phyloP scores from a whole-genome alignment of 352 stramenopile species.

The Globisporangium spiculum region DNA sequence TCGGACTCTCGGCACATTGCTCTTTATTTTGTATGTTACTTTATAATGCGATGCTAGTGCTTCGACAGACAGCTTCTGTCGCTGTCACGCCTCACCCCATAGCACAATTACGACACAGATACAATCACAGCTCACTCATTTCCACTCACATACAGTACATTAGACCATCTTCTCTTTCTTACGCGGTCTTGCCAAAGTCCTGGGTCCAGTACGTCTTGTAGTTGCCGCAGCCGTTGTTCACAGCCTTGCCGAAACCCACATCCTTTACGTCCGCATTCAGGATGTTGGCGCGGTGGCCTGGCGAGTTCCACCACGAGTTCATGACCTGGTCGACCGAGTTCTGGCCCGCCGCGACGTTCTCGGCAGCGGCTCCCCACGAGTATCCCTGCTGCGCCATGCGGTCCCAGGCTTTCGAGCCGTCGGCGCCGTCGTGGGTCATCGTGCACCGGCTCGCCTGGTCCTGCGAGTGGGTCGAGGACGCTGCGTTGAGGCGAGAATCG shows the following conservation, averaged over 20 bases:
- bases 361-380: conserved; percentile 31
- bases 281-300: conserved; percentile 43
- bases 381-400: conserved; percentile 37
- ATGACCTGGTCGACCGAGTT: conserved; percentile 36
- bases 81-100: neutral
- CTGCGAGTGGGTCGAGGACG: conserved; percentile 36
- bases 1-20: neutral
- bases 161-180: neutral
- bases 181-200: conserved; percentile 13
- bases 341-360: conserved; percentile 52
- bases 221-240: conserved; percentile 15
- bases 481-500: conserved; percentile 30
- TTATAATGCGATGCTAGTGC: neutral
- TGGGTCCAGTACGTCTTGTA: conserved; percentile 18
- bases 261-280: conserved; percentile 24
- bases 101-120: neutral
- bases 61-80: neutral
- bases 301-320: conserved; percentile 47
- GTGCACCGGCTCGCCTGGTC: conserved; percentile 39
- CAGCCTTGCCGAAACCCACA: conserved; percentile 11
- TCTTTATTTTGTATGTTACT: conserved; percentile 1
- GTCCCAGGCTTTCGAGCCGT: conserved; percentile 41
- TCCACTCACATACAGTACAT: neutral
- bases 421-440: conserved; percentile 40
- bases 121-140: neutral